These are phyloP conservation scores for Fusarium torreyae DNA, from an alignment of 2,329 filamentous ascomycete species.

Conservation along the genomic window DNA sequence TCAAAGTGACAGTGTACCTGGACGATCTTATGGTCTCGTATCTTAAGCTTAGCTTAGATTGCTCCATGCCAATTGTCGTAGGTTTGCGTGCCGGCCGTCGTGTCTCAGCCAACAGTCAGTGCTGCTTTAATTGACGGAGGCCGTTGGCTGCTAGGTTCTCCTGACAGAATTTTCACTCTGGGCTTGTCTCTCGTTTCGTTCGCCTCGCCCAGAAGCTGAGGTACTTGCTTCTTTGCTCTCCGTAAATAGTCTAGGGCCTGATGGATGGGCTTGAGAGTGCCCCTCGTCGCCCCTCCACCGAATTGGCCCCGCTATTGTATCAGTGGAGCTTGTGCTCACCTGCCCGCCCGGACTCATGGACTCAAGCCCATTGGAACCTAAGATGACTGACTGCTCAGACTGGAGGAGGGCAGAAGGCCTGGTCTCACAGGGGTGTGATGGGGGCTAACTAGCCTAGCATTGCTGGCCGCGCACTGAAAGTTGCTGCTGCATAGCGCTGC, in stretches of 20 bases:
- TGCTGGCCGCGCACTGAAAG: slow-evolving; percentile 36
- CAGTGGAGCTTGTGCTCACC: slow-evolving; percentile 38
- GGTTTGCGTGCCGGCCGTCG: slow-evolving; percentile 28
- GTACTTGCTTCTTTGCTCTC: slow-evolving; percentile 41
- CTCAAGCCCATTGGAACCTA: background rate
- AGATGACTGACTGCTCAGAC: slow-evolving; percentile 6
- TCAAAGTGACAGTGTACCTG: slow-evolving; percentile 35
- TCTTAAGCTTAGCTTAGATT: slow-evolving; percentile 17
- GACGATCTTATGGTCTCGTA: slow-evolving; percentile 11
- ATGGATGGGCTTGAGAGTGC: slow-evolving; percentile 18
- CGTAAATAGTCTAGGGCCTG: slow-evolving; percentile 44
- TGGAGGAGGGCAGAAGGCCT: slow-evolving; percentile 17
- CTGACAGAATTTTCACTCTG: slow-evolving; percentile 53
- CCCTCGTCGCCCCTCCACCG: slow-evolving; percentile 47
- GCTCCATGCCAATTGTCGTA: slow-evolving; percentile 26
- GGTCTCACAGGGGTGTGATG: slow-evolving; percentile 34
- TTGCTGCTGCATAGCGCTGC: slow-evolving; percentile 43
- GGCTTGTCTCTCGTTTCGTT: slow-evolving; percentile 44
- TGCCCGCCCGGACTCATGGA: slow-evolving; percentile 14
- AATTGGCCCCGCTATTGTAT: slow-evolving; percentile 48
- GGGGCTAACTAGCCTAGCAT: slow-evolving; percentile 29
- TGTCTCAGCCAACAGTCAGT: slow-evolving; percentile 45
- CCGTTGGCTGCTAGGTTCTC: slow-evolving; percentile 48
- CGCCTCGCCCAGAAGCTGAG: slow-evolving; percentile 43
- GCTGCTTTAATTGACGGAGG: slow-evolving; percentile 45